Evolutionary conservation across 257 asterid species (phyloP), one percentile per base, ranked within the genome.

Genomic region (Capsicum chinense): DNA sequence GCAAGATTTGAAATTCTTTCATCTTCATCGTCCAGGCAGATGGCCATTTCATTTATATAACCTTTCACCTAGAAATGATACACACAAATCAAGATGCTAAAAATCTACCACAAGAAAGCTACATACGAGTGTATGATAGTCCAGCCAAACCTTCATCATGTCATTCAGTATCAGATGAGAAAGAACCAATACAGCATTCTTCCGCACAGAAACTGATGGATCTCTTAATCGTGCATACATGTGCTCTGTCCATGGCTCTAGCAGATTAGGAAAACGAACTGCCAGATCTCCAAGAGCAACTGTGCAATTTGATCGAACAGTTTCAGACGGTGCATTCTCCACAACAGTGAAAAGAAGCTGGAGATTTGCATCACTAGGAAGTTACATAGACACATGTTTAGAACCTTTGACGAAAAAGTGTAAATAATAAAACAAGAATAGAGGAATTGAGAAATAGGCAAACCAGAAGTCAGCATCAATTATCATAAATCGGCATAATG

Each of bases 201-300:
- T 96, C 80, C 98, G 66, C 86, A 96, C 99, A 66, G 95, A 86
- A 68, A 85, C 91, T 67, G 99, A 92, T 66, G 90, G 92, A 90
- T 96, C 99, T 60, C 93, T 92, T 76, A 96, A 93, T 56, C 99
- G 95, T 80, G 97, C 93, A 84, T 96, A 96, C 97, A 93, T 94
- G 86, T 96, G 91, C 91, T 96, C 98, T 47, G 99, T 96, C 98
- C 99, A 96, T 82, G 99, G 99, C 91, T 96, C 98, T 88, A 96
- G 87, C 76, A 94, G 88, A 88, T 96, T 96, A 6, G 99, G 99
- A 88, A 93, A 96, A 54, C 99, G 98, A 86, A 92, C 98, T 56
- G 98, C 97, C 87, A 96, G 89, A 87, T 96, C 99, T 86, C 98
- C 99, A 83, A 96, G 97, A 78, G 99, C 98, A 83, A 94, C 93